Evolutionary conservation across 116 monocot species (phyloP), one percentile per base, ranked within the genome.

Genomic region (Thalassia testudinum): DNA sequence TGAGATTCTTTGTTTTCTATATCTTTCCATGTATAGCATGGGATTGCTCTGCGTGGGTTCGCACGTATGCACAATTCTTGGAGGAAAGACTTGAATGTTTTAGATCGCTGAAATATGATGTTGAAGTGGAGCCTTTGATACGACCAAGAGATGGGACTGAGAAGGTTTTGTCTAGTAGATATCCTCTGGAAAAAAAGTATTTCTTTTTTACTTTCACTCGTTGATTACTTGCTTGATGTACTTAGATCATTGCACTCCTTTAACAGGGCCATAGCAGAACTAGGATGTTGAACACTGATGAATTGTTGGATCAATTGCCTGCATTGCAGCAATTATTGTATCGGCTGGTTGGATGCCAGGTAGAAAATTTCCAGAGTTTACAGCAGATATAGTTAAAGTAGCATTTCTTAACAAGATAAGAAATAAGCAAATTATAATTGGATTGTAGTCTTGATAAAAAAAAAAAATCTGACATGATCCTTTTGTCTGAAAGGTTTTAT

Each of bases 11-110:
- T 45, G 7, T 45, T 45, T n/a, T 13, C 15, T 45, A n/a, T n/a
- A n/a, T 45, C 15, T 45, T n/a, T 13, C 45, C 4, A 45, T 45
- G 15, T 4, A 45, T 45, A 91, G 91, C 91, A 43, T 91, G 91
- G 91, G 91, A 91, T 58, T 91, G 81, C 47, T 91, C 91, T 60
- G 85, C 85, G 43, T 91, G 91, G 91, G 91, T 91, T 54, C 64
- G 91, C 2, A 85, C 85, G 40, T 91, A 91, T 67, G 81, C 75
- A 78, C 72, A 79, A 49, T 97, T 79, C 70, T 66, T 97, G 75
- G 97, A 97, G 75, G 97, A 97, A 69, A 81, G 82, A 78, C 38
- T 91, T 12, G 85, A 91, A 67, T 85, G 91, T 50, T 91, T 91
- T 37, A 75, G 78, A 59, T 38, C 79, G 62, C 62, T 91, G 42